phyloP scores from a whole-genome alignment of 495 filamentous ascomycete species.

The Tuber magnatum region DNA sequence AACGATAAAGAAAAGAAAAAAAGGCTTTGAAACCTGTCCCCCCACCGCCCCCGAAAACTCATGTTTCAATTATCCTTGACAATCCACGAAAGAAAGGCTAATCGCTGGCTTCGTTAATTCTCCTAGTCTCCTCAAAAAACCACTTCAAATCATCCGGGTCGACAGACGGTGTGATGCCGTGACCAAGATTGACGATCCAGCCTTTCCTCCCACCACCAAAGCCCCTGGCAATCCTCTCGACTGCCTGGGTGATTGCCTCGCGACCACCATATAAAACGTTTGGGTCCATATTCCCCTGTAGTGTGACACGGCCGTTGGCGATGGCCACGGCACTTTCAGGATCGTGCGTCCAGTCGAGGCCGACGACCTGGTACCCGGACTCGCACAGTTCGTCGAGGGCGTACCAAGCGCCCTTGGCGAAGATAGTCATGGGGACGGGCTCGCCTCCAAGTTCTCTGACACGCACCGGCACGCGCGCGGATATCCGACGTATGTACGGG shows the following conservation, averaged over 20 bases:
- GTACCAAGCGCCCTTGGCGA: constrained; percentile 99
- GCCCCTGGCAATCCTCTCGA: constrained; percentile 75
- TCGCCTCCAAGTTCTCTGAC: constrained; percentile 66
- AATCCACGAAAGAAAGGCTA: background rate
- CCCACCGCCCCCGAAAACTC: background rate
- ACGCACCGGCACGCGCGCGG: constrained; percentile 62
- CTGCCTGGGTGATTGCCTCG: constrained; percentile 67
- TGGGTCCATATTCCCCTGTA: constrained; percentile 95
- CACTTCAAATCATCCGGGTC: constrained; percentile 86
- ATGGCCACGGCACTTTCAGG: constrained; percentile 64
- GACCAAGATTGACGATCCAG: constrained; percentile 82
- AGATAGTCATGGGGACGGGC: constrained; percentile 93
- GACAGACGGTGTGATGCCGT: constrained; percentile 94
- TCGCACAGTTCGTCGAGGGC: constrained; percentile 79
- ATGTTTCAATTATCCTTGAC: background rate
- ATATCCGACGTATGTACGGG: constrained; percentile 79
- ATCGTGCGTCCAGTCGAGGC: constrained; percentile 91
- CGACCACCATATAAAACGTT: constrained; percentile 81
- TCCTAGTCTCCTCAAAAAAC: constrained; percentile 89
- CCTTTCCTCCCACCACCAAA: constrained; percentile 82
- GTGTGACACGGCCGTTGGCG: constrained; percentile 64
- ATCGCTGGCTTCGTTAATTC: constrained; percentile 45
- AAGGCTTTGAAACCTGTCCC: background rate
- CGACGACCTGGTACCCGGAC: constrained; percentile 84
- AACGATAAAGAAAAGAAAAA: background rate